Base-by-base conservation (phyloP, 306 rosid species). In the Vigna hirtella region DNA sequence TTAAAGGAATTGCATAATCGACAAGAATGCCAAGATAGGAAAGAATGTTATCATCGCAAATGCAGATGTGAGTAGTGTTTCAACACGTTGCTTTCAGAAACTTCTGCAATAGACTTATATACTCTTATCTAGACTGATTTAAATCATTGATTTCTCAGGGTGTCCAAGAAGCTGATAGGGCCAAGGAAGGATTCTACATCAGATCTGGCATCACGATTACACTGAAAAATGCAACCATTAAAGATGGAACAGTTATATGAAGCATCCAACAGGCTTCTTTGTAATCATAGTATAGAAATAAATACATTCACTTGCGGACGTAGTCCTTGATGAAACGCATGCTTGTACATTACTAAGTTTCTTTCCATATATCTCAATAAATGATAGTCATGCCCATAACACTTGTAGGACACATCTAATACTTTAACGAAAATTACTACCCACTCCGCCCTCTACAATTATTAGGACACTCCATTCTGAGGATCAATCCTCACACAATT, bases 21-120 rank as follows among this genome's bases (percentile, higher is more conserved):
- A 96, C 93, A 93, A 93, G 93, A 96, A 96, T 82, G 99, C 98
- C 65, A 93, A 77, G 85, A 96, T 96, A 7, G 99, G 99, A 88
- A 96, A 88, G 81, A 82, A 93, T 42, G 97, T 88, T 78, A 57
- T 86, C 6, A 93, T 96, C 43, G 78, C 86, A 62, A 96, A 96
- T 65, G 16, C 77, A 4, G 99, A 96, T 78, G 98, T 93, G 85
- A 87, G 98, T 82, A 17, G 34, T 48, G 22, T 36, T 70, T 77
- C 53, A 13, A 48, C 50, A 36, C n/a, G 17, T 45, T 62, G 13
- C 73, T 59, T 58, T 58, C 59, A 38, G 17, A 61, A 55, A 50
- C 51, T 42, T n/a, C 22, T 26, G n/a, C 22, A 6, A 7, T 66
- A 38, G 36, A 30, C 15, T 30, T 43, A 11, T 3, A 12, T 12